These are phyloP conservation scores for Magnaporthales sp. DNA, from an alignment of 2,329 filamentous ascomycete genomes.

Conservation along the genomic window DNA sequence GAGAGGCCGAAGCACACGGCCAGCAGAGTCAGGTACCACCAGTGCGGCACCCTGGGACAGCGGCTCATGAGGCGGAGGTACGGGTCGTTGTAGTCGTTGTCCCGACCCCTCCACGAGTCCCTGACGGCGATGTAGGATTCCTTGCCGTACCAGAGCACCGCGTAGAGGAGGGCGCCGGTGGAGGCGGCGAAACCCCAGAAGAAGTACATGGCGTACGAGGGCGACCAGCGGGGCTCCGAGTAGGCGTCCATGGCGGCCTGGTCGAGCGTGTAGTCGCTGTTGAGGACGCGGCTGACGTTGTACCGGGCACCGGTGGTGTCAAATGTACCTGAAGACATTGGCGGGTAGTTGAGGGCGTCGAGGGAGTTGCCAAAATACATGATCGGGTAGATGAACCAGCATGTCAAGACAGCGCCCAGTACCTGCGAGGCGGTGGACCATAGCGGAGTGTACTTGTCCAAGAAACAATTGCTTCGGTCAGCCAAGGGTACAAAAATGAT, in stretches of 20 bases:
- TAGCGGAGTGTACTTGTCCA: slow-evolving; percentile 12
- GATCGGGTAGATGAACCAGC: slow-evolving; percentile 15
- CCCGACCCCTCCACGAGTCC: slow-evolving; percentile 7
- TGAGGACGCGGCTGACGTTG: slow-evolving; percentile 18
- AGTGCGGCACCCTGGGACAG: slow-evolving; percentile 18
- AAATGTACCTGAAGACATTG: slow-evolving; percentile 17
- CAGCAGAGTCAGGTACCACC: slow-evolving; percentile 21
- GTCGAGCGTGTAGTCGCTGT: slow-evolving; percentile 17
- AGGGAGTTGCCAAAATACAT: slow-evolving; percentile 16
- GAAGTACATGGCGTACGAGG: slow-evolving; percentile 22
- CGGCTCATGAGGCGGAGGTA: slow-evolving; percentile 21
- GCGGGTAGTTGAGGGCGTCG: slow-evolving; percentile 12
- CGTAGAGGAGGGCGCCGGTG: slow-evolving; percentile 20
- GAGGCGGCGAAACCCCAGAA: slow-evolving; percentile 25
- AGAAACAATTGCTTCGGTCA: background rate
- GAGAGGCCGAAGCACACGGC: slow-evolving; percentile 17
- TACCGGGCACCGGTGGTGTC: slow-evolving; percentile 16
- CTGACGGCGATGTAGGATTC: slow-evolving; percentile 6
- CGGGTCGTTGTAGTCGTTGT: slow-evolving; percentile 18
- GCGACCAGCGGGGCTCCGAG: slow-evolving; percentile 18
- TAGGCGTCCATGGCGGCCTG: slow-evolving; percentile 17
- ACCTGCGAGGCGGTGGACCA: slow-evolving; percentile 15
- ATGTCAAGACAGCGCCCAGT: slow-evolving; percentile 10
- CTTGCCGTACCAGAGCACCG: slow-evolving; percentile 15
- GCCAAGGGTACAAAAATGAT: background rate